Conservation (phyloP, 306 rosid genomes). For the Vigna reflexopilosa region DNA sequence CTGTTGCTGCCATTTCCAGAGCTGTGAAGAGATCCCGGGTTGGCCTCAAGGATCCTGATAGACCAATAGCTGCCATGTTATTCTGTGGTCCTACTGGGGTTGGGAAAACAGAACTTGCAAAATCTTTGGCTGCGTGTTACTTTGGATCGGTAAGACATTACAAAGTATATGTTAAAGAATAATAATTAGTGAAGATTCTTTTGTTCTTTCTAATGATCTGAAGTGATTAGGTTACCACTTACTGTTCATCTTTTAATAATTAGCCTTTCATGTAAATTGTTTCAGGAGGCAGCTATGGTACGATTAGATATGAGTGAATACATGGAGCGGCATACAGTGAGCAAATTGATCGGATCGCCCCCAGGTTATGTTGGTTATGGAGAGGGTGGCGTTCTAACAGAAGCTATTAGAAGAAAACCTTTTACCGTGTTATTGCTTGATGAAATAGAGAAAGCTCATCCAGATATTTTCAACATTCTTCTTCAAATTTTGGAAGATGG, state of each 20-base stretch:
- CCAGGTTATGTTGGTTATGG: conserved; percentile 96
- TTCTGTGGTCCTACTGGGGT: conserved; percentile 92
- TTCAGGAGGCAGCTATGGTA: conserved; percentile 83
- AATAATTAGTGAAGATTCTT: conserved; percentile 13
- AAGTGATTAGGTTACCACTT: neutral
- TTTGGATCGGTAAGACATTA: conserved; percentile 77
- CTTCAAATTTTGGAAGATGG: conserved; percentile 91
- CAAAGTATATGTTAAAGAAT: neutral
- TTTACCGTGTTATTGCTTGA: conserved; percentile 81
- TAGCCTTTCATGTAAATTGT: conserved; percentile 34
- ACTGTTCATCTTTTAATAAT: neutral
- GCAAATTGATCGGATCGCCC: conserved; percentile 92
- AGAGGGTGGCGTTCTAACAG: conserved; percentile 86
- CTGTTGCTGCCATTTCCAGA: conserved; percentile 74
- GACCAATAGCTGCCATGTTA: conserved; percentile 81
- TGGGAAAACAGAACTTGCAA: conserved; percentile 88
- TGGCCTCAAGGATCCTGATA: conserved; percentile 79
- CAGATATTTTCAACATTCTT: conserved; percentile 88
- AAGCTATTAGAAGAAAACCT: conserved; percentile 90
- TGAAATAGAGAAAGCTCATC: conserved; percentile 97
- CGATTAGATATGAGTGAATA: conserved; percentile 95
- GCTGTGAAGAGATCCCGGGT: conserved; percentile 82
- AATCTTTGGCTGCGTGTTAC: conserved; percentile 75
- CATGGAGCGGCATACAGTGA: conserved; percentile 94
- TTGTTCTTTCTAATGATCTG: conserved; percentile 17